A percentile compares a stretch with the other conserved stretches of the same genome.
phyloP scores from a whole-genome alignment of 192 early-diverging fungal genomes.

The Backusella mclennaniae region DNA sequence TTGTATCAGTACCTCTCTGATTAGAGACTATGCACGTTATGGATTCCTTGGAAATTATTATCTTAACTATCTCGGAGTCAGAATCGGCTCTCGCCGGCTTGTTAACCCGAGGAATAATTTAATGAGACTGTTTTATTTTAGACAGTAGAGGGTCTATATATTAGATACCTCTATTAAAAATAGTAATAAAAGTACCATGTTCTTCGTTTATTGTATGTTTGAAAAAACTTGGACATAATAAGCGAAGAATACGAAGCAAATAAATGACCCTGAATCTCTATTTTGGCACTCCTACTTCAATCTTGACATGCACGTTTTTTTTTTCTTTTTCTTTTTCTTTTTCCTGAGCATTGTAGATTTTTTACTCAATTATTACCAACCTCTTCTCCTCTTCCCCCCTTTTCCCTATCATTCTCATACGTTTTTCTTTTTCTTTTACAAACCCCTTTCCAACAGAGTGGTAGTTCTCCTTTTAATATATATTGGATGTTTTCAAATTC shows the following conservation, averaged over 20 bases:
- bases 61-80: slow-evolving; percentile 33
- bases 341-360: not conserved
- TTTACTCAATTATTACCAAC: not conserved
- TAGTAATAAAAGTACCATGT: not conserved
- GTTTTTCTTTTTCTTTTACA: not conserved
- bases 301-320: slow-evolving; percentile 1
- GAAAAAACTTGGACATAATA: not conserved
- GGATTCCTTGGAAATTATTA: slow-evolving; percentile 26
- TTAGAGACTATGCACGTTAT: not conserved
- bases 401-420: not conserved
- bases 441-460: not conserved
- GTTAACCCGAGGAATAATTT: slow-evolving; percentile 33
- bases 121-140: slow-evolving; percentile 13
- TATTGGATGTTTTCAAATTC: not conserved
- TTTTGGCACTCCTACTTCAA: not conserved
- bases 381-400: not conserved
- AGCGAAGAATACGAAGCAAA: not conserved
- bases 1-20: not conserved
- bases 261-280: not conserved
- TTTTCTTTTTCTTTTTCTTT: not conserved
- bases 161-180: not conserved
- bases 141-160: not conserved
- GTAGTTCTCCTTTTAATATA: not conserved
- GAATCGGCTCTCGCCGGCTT: slow-evolving; percentile 32
- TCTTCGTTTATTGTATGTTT: not conserved